Base-by-base conservation (phyloP, 1,284 basidiomycete species). In the Leccinum subrobustum region DNA sequence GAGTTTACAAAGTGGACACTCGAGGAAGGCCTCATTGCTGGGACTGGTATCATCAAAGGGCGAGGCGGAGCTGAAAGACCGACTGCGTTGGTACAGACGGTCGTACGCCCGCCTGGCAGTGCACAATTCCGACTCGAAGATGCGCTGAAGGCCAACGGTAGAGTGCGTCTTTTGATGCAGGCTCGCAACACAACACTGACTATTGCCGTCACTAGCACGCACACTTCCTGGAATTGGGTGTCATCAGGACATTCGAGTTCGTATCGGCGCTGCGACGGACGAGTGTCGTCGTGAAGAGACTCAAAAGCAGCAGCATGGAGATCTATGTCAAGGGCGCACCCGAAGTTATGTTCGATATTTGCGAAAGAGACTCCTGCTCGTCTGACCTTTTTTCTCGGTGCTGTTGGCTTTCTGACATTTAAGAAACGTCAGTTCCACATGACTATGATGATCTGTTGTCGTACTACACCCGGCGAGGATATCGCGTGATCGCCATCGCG, bases 321-420 rank as follows among this genome's bases (percentile, higher is more conserved):
- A 84, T 98, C 7, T 99, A 98, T 73, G 96, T 96, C 72, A 99
- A 99, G 75, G 97, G 97, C 23, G 97, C 97, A 1, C 97, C 97
- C 0, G 97, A 99, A 75, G 93, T 97, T 59, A 99, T 99, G 95
- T 75, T 79, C 3, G 96, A 97, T 52, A 98, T 99, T 61, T 98
- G 96, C 73, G 90, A 95, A 60, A 89, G 83, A 63, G 85, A 89
- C 56, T 92, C 94, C 14, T 90, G 95, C 96, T 69, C 69, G 93
- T 81, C 2, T 5, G 23, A 25, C 61, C n/a, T 56, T 51, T 61
- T 51, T 60, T 50, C 33, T 31, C 39, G 1, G n/a, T 14, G 2
- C 9, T 57, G 20, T 4, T 54, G 39, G 50, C n/a, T 53, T 52
- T 63, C 57, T 63, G 60, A 60, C 51, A 37, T 52, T 50, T 18